These are phyloP conservation scores for Candida bentonensis DNA, from an alignment of 805 yeast genomes.

Conservation along the genomic window DNA sequence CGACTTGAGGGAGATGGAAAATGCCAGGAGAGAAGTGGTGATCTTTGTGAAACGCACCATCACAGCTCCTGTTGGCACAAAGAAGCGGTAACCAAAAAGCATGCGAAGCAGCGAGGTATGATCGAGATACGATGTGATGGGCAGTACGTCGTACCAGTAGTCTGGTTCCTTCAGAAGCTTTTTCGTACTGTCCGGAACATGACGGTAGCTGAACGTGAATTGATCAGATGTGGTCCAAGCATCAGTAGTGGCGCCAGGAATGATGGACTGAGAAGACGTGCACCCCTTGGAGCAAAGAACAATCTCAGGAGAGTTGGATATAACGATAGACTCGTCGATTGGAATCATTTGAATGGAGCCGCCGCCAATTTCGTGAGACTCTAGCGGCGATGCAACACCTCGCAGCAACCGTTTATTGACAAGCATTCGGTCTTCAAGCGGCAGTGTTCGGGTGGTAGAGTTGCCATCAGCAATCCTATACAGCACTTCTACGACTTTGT, in stretches of 20 bases:
- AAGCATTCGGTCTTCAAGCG: conserved; percentile 43
- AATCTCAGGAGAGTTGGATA: conserved; percentile 1
- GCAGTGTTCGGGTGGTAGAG: conserved; percentile 31
- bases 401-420: conserved; percentile 32
- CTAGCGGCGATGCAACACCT: conserved; percentile 15
- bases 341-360: conserved; percentile 5
- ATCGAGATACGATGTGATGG: neutral
- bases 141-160: neutral
- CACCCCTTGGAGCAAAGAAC: conserved; percentile 6
- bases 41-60: neutral
- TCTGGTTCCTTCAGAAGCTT: neutral
- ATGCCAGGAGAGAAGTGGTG: neutral
- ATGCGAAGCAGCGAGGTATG: neutral
- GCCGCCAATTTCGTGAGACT: conserved; percentile 4
- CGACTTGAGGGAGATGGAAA: neutral
- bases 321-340: neutral
- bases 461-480: conserved; percentile 43
- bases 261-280: conserved; percentile 6
- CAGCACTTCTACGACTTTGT: conserved; percentile 42
- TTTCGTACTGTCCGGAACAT: neutral
- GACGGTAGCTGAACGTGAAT: neutral
- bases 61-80: neutral
- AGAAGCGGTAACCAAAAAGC: neutral
- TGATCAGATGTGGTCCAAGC: neutral
- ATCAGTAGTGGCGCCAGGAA: conserved; percentile 33